phyloP scores from a whole-genome alignment of 768 basidiomycete species.

The Rhodocollybia butyracea region DNA sequence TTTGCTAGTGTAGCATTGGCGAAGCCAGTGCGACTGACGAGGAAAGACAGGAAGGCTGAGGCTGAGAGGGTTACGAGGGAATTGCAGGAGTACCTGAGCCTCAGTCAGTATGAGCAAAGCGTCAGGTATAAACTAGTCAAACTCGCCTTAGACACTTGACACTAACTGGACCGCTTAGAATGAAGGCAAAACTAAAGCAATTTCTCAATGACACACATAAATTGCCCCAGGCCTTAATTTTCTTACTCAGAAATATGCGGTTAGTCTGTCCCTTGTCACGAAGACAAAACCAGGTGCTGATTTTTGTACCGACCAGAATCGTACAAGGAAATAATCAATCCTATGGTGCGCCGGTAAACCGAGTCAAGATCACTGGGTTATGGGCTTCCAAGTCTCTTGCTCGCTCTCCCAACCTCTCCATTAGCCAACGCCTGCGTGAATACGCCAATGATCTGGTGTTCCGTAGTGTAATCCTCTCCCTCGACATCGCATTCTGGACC shows the following conservation, averaged over 20 bases:
- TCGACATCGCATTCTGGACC: constrained; percentile 73
- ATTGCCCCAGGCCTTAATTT: constrained; percentile 75
- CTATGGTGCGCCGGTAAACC: constrained; percentile 83
- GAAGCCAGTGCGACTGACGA: constrained; percentile 50
- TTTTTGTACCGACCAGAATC: constrained; percentile 28
- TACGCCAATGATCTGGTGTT: constrained; percentile 63
- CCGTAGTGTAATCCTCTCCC: constrained; percentile 54
- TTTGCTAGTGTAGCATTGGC: constrained; percentile 73
- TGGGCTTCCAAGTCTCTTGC: constrained; percentile 73
- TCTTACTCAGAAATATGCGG: constrained; percentile 78
- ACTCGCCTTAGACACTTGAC: background rate
- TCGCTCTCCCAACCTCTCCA: constrained; percentile 36
- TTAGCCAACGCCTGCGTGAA: constrained; percentile 43
- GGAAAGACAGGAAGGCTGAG: constrained; percentile 24
- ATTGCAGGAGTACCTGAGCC: constrained; percentile 25
- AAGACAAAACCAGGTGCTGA: no score
- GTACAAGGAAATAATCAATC: constrained; percentile 76
- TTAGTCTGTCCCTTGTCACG: constrained; percentile 15
- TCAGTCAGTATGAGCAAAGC: constrained; percentile 69
- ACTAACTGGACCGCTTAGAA: constrained; percentile 16
- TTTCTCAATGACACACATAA: constrained; percentile 74
- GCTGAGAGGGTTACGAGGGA: constrained; percentile 8
- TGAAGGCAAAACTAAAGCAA: constrained; percentile 63
- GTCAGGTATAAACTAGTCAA: constrained; percentile 24
- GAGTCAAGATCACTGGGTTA: constrained; percentile 84